phyloP scores from a whole-genome alignment of 345 rosid species.

The Firmiana major region DNA sequence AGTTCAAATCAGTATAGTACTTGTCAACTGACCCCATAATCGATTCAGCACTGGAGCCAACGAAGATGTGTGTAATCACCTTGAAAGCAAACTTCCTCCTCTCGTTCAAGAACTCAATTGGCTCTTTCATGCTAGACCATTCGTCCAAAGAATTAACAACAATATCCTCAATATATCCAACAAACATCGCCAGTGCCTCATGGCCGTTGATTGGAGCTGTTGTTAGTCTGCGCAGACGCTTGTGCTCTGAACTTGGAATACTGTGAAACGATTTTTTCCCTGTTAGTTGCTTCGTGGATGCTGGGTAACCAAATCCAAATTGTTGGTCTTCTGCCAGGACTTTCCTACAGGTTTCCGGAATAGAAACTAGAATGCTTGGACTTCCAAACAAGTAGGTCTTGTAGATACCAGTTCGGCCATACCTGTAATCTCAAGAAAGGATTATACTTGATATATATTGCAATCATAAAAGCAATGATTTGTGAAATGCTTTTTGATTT shows the following conservation, averaged over 20 bases:
- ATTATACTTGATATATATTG: too few relatives aligned
- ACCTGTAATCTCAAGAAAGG: slow-evolving; percentile 15
- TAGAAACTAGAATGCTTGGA: slow-evolving; percentile 22
- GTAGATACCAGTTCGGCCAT: slow-evolving; percentile 22
- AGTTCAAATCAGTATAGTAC: slow-evolving; percentile 4
- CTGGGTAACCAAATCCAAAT: slow-evolving; percentile 22
- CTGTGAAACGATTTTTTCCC: slow-evolving; percentile 19
- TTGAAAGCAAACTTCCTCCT: slow-evolving; percentile 23
- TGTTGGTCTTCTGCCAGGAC: slow-evolving; percentile 20
- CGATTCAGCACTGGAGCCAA: slow-evolving; percentile 17
- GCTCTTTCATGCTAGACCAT: slow-evolving; percentile 17
- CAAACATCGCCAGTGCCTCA: slow-evolving; percentile 21
- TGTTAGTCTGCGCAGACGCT: slow-evolving; percentile 23
- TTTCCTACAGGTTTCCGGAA: slow-evolving; percentile 24
- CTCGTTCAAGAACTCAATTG: slow-evolving; percentile 28
- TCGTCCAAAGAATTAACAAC: slow-evolving; percentile 20
- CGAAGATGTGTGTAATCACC: slow-evolving; percentile 27
- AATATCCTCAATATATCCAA: slow-evolving; percentile 19
- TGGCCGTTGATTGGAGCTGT: slow-evolving; percentile 29
- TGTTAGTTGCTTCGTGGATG: slow-evolving; percentile 9
- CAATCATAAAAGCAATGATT: too few relatives aligned
- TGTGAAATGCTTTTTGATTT: too few relatives aligned
- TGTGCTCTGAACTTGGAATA: slow-evolving; percentile 17
- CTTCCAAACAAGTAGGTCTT: slow-evolving; percentile 24
- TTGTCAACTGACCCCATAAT: slow-evolving; percentile 15